A percentile compares a stretch with the other conserved stretches of the same genome.
These are phyloP conservation scores for Penicillium occitanis DNA, from an alignment of 2,329 filamentous ascomycete genomes.

Conservation along the genomic window DNA sequence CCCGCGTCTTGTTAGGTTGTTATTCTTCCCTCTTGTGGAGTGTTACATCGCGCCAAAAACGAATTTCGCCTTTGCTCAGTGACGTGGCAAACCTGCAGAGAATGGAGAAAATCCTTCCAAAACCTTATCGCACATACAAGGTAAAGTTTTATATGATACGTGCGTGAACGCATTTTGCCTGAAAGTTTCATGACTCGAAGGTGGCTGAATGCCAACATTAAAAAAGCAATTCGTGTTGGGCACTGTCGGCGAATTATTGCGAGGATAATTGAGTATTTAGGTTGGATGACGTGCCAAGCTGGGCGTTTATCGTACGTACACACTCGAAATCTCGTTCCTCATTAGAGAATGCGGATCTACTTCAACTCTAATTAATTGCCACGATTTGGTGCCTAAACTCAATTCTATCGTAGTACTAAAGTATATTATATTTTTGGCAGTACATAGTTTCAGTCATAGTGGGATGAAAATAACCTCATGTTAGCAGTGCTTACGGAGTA, in stretches of 20 bases:
- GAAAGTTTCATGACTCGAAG: neutral
- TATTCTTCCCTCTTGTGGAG: constrained; percentile 4
- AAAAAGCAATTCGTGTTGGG: neutral
- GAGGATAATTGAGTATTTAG: neutral
- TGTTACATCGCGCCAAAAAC: constrained; percentile 10
- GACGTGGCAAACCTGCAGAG: constrained; percentile 6
- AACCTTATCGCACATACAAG: neutral
- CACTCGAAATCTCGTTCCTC: neutral
- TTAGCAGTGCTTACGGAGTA: neutral
- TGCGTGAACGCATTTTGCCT: neutral
- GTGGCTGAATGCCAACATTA: neutral
- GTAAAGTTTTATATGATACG: neutral
- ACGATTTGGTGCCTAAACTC: neutral
- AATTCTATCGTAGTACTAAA: neutral
- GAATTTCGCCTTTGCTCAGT: neutral
- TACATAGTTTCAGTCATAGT: neutral
- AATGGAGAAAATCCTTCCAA: neutral
- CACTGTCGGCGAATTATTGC: neutral
- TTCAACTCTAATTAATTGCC: neutral
- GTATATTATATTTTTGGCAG: neutral
- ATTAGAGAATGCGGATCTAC: neutral
- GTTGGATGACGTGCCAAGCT: neutral
- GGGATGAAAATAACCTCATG: neutral
- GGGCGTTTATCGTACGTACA: neutral
- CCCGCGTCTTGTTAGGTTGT: too few relatives aligned